Conservation (phyloP, 768 basidiomycete species). For the Pulveroboletus sp. region DNA sequence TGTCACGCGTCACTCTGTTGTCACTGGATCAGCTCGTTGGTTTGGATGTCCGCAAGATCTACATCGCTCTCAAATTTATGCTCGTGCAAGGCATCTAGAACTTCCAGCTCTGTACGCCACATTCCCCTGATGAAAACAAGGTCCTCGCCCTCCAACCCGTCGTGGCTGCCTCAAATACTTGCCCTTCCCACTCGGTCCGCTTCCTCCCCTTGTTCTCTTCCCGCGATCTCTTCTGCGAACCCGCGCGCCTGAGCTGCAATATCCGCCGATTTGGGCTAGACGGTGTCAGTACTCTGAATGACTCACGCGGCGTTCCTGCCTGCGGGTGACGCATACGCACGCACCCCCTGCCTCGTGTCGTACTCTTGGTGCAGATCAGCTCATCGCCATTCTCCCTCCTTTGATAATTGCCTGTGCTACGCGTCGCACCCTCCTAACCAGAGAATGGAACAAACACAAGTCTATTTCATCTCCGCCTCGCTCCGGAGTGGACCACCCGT, state of each 20-base stretch:
- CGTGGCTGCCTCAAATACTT: not conserved
- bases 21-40: conserved; percentile 9
- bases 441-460: conserved; percentile 17
- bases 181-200: conserved; percentile 2
- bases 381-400: conserved; percentile 14
- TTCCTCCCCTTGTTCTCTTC: not conserved
- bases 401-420: conserved; percentile 12
- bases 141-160: not conserved
- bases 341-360: conserved; percentile 19
- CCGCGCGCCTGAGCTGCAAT: conserved; percentile 4
- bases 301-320: conserved; percentile 14
- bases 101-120: conserved; percentile 7
- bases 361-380: conserved; percentile 10
- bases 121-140: not conserved
- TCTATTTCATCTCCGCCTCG: conserved; percentile 31
- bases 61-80: not conserved
- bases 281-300: conserved; percentile 9
- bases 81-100: not conserved
- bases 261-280: conserved; percentile 13
- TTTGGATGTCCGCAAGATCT: conserved; percentile 16
- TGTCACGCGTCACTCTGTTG: conserved; percentile 17
- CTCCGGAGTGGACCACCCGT: conserved; percentile 8
- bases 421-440: conserved; percentile 6
- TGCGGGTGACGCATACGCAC: not conserved
- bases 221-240: conserved; percentile 6